Evolutionary conservation across 768 basidiomycete genomes (phyloP).

Genomic region (Trametes elegans): DNA sequence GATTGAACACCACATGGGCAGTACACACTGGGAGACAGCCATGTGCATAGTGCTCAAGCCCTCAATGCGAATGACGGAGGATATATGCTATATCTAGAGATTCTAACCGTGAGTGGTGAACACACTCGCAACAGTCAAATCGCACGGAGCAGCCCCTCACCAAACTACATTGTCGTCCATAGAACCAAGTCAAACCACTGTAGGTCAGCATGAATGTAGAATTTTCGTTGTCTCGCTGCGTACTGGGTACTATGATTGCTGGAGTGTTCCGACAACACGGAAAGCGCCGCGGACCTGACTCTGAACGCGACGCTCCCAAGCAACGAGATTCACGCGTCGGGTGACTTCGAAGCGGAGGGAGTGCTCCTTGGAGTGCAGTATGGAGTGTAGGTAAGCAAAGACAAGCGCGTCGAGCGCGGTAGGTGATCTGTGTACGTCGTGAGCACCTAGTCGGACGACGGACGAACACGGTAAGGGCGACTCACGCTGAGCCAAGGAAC

Average conservation of each 20-base stretch:
- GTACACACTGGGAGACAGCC: no score
- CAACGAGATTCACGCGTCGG: slow-evolving; percentile 71
- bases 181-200: no score
- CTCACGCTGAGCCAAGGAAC: slow-evolving; percentile 76
- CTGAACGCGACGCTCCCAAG: slow-evolving; percentile 75
- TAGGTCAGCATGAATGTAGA: no score
- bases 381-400: slow-evolving; percentile 77
- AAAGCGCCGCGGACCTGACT: slow-evolving; percentile 56
- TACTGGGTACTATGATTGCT: neutral
- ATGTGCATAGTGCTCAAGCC: no score
- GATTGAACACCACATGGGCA: no score
- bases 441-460: neutral
- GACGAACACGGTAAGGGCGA: neutral
- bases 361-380: slow-evolving; percentile 44
- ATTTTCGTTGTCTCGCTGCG: neutral
- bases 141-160: no score
- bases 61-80: no score
- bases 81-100: no score
- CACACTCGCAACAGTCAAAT: no score
- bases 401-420: slow-evolving; percentile 80
- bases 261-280: neutral
- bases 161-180: no score
- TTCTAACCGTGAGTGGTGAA: no score
- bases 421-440: slow-evolving; percentile 48
- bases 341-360: slow-evolving; percentile 62